Conservation (phyloP, 1,284 basidiomycete genomes). For the Thecaphora thlaspeos region DNA sequence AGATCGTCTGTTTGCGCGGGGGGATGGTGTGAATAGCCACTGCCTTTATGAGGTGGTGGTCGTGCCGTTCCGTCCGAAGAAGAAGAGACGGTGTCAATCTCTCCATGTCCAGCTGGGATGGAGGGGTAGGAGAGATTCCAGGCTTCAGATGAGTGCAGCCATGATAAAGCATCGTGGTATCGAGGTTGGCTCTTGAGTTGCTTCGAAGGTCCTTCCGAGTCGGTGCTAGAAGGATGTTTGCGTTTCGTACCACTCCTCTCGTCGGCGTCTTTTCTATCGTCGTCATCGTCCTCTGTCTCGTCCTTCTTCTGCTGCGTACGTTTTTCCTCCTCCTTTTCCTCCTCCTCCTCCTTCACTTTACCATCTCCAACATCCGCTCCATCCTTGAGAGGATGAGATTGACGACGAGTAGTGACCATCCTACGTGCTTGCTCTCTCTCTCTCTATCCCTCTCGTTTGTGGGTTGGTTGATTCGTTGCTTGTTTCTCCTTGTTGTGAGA, state of each 20-base stretch:
- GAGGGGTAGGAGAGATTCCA: constrained; percentile 23
- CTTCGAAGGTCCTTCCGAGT: background rate
- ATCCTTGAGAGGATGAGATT: too few relatives aligned
- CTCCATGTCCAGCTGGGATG: constrained; percentile 15
- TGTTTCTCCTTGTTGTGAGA: too few relatives aligned
- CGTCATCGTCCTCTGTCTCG: background rate
- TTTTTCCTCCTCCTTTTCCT: background rate
- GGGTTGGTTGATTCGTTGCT: too few relatives aligned
- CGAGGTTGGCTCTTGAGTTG: background rate
- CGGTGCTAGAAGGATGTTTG: too few relatives aligned
- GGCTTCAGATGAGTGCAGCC: constrained; percentile 18
- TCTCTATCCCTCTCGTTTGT: too few relatives aligned
- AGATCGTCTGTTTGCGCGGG: constrained; percentile 24
- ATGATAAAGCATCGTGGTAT: constrained; percentile 15
- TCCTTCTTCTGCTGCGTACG: background rate
- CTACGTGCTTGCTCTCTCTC: too few relatives aligned
- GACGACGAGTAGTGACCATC: too few relatives aligned
- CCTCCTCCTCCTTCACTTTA: background rate
- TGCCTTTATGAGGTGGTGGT: constrained; percentile 10
- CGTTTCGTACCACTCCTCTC: too few relatives aligned
- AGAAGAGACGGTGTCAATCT: constrained; percentile 6
- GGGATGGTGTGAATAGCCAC: too few relatives aligned
- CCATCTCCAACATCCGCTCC: too few relatives aligned
- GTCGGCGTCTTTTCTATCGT: too few relatives aligned
- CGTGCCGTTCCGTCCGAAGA: constrained; percentile 14